Conservation (phyloP, 2,329 filamentous ascomycete species). For the Phyllosticta citrichinensis region DNA sequence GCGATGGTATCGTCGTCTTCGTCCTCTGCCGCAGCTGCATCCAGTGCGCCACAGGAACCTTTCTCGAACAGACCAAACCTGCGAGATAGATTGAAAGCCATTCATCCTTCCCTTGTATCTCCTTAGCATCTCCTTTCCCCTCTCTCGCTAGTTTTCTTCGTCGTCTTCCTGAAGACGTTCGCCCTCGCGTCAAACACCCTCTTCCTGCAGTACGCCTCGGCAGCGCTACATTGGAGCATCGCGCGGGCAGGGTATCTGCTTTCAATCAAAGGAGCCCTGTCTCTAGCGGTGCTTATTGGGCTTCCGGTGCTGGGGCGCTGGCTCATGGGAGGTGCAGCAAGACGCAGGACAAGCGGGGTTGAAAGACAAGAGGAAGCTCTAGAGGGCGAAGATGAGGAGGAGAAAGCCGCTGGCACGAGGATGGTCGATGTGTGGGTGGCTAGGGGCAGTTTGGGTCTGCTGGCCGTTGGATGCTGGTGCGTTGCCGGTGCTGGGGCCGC, state of each 20-base stretch:
- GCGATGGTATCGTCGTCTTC: background rate
- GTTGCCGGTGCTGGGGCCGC: background rate
- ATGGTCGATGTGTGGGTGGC: constrained; percentile 2
- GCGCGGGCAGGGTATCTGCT: constrained; percentile 5
- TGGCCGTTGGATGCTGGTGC: background rate
- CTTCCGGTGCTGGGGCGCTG: background rate
- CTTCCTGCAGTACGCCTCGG: constrained; percentile 4
- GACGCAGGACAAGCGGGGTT: background rate
- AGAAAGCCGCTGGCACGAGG: background rate
- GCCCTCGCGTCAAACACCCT: constrained; percentile 3
- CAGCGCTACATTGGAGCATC: background rate
- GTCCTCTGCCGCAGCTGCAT: background rate
- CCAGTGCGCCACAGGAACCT: background rate
- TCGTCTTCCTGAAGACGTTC: constrained; percentile 8
- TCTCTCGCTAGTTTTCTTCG: background rate
- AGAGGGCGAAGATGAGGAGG: background rate
- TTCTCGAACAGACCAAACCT: background rate
- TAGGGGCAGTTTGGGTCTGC: background rate
- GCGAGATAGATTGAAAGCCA: background rate
- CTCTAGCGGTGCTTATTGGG: background rate
- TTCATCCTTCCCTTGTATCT: background rate
- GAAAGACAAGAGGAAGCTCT: background rate
- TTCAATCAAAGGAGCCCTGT: background rate
- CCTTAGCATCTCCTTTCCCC: background rate
- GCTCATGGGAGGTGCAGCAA: background rate